phyloP scores from a whole-genome alignment of 1,284 basidiomycete species.

The Trametes versicolor region DNA sequence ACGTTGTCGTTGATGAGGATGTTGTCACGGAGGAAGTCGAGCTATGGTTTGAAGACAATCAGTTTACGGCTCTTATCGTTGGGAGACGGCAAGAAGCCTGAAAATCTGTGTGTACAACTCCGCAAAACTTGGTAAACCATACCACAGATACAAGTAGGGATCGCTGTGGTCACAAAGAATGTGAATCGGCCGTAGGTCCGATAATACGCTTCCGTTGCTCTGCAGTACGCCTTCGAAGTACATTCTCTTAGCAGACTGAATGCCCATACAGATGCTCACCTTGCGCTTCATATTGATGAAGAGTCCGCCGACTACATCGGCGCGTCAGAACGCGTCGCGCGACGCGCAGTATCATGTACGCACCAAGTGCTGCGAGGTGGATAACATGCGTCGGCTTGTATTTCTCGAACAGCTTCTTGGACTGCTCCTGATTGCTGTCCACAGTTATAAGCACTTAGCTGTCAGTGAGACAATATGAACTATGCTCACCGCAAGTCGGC shows the following conservation, averaged over 20 bases:
- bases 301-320: conserved; percentile 81
- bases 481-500: conserved; percentile 75
- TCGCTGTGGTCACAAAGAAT: no score
- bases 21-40: conserved; percentile 91
- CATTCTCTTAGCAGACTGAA: not conserved
- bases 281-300: conserved; percentile 95
- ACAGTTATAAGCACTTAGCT: not conserved
- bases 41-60: conserved; percentile 48
- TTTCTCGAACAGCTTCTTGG: conserved; percentile 80
- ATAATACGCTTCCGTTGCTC: no score
- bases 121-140: no score
- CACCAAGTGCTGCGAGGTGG: conserved; percentile 87
- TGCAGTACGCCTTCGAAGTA: no score
- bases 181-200: no score
- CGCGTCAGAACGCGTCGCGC: not conserved
- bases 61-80: conserved; percentile 1
- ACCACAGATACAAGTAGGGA: no score
- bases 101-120: no score
- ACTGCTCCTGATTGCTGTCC: conserved; percentile 69
- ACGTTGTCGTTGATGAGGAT: conserved; percentile 93
- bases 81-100: no score
- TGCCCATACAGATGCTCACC: conserved; percentile 49
- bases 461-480: not conserved
- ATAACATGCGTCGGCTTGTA: conserved; percentile 93
- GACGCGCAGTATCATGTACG: conserved; percentile 38